phyloP scores from a whole-genome alignment of 2,329 filamentous ascomycete species.

The Ophiostoma sp. region DNA sequence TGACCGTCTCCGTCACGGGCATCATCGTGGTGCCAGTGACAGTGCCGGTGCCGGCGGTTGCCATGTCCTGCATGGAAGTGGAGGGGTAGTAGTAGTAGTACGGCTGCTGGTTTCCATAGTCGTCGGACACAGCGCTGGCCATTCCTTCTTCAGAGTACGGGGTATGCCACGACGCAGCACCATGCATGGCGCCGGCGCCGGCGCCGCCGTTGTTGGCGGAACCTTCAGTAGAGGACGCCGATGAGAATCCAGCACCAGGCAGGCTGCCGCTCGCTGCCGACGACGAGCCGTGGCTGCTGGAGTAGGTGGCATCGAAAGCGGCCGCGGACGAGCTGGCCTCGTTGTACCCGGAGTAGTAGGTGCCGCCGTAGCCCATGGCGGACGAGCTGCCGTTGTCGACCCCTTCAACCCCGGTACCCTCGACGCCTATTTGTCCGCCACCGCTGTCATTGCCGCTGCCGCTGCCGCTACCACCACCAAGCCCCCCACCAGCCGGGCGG shows the following conservation, averaged over 20 bases:
- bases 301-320: neutral
- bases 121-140: neutral
- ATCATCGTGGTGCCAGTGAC: neutral
- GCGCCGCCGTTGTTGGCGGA: neutral
- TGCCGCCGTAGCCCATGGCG: neutral
- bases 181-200: neutral
- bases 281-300: neutral
- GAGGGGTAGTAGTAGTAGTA: slow-evolving; percentile 14
- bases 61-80: neutral
- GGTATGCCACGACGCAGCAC: neutral
- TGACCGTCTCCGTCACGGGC: slow-evolving; percentile 9
- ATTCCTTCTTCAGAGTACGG: neutral
- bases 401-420: neutral
- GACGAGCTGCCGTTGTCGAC: neutral
- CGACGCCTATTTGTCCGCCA: neutral
- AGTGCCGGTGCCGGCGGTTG: too few species aligned
- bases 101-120: slow-evolving; percentile 4
- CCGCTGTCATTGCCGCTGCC: neutral
- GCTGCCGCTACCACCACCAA: neutral
- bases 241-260: neutral
- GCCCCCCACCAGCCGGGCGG: neutral
- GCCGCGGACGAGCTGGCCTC: neutral
- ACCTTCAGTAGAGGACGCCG: neutral
- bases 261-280: neutral
- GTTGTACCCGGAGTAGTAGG: neutral